Percentiles rank a stretch among this genome's conserved stretches.
These are phyloP conservation scores for Salix caprea DNA, from an alignment of 345 rosid species.

Conservation along the genomic window DNA sequence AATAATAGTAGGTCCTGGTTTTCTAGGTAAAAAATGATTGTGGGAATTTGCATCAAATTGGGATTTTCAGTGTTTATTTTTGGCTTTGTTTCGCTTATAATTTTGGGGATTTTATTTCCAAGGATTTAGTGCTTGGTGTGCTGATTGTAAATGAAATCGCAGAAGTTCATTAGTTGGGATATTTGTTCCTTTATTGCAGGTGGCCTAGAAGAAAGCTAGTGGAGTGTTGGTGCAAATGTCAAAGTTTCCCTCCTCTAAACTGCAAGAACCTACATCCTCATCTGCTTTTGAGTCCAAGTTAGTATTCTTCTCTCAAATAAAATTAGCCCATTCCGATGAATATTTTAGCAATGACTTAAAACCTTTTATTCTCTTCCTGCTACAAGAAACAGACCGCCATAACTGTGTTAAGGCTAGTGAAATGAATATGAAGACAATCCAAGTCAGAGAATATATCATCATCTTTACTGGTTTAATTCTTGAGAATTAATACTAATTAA, in stretches of 20 bases:
- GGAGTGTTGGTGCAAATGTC: slow-evolving; percentile 48
- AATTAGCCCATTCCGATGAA: neutral
- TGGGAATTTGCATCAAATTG: neutral
- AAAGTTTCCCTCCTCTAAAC: slow-evolving; percentile 47
- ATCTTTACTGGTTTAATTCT: neutral
- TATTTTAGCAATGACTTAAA: neutral
- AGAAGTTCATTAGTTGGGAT: neutral
- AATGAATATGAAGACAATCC: neutral
- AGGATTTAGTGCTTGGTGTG: neutral
- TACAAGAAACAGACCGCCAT: neutral
- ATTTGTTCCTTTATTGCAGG: slow-evolving; percentile 20
- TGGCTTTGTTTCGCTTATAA: neutral
- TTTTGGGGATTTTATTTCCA: neutral
- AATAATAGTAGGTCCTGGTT: neutral
- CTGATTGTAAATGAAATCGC: neutral
- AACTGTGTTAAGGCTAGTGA: neutral
- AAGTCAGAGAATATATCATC: neutral
- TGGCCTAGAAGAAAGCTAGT: slow-evolving; percentile 15
- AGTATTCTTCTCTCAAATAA: neutral
- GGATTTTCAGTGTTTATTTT: neutral
- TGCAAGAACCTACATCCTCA: slow-evolving; percentile 24
- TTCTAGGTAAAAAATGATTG: neutral
- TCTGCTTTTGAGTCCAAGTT: slow-evolving; percentile 40
- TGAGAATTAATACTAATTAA: slow-evolving; percentile 1
- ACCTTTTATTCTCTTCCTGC: neutral